Evolutionary conservation across 768 basidiomycete species (phyloP), one percentile per base, ranked within the genome.

Genomic region (Gautieria morchelliformis): DNA sequence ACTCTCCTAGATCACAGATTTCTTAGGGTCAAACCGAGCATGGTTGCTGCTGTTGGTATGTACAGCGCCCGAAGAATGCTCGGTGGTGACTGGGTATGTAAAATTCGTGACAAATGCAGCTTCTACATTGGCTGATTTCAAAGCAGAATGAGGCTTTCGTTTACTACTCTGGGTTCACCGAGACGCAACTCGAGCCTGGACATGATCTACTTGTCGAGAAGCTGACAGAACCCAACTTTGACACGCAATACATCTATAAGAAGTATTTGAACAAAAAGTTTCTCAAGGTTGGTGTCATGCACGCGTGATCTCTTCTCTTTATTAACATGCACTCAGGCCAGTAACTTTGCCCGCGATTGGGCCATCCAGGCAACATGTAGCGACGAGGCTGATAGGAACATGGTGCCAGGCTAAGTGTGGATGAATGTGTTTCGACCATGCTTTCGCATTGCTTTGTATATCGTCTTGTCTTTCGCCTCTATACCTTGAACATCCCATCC

Each of bases 251-350:
- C 71, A 86, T 93, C 40, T 94, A 83, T 82, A 88, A 88, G 77
- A 98, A 99, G 75, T 99, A 98, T 71, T 84, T 92, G 46, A 82
- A 89, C 78, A 96, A 94, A 84, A 94, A 93, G 72, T 98, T 96
- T 81, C 83, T 98, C 69, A 92, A 95, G 71, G 95, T 75, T 6
- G 65, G 66, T 27, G 67, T 71, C 51, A n/a, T 22, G 42, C 5
- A 47, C 4, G 4, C 27, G 37, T 5, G 7, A 3, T 15, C 22
- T 45, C 30, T 45, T 30, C n/a, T n/a, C 22, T 32, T 22, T n/a
- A 11, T 15, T 39, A 3, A 46, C 55, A 20, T 19, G 32, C 30
- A 20, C 15, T n/a, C 20, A 57, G 56, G 56, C 56, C 4, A 57
- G 56, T 30, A 48, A 24, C 47, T 76, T 73, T 61, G 75, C 75